Percentiles rank a stretch among this genome's conserved stretches.
Conservation (phyloP, 1,284 basidiomycete species). For the Rhodotorula mucilaginosa region DNA sequence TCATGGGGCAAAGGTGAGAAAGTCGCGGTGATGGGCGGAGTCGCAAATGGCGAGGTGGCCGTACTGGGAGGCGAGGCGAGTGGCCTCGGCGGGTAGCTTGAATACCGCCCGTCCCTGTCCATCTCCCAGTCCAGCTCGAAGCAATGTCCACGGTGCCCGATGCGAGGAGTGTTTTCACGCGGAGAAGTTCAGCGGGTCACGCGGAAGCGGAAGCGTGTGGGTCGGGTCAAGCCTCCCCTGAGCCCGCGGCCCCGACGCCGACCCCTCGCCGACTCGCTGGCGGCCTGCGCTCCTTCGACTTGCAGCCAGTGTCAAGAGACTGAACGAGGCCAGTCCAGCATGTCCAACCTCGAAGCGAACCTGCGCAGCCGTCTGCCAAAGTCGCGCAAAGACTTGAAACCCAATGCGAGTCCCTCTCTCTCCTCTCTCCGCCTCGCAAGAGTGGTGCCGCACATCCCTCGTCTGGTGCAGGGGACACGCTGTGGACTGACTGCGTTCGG, state of each 20-base stretch:
- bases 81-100: not conserved
- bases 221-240: no score
- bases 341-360: conserved; percentile 5
- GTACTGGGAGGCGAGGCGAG: not conserved
- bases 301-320: no score
- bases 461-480: not conserved
- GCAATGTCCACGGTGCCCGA: not conserved
- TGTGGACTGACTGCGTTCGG: no score
- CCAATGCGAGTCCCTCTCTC: not conserved
- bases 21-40: not conserved
- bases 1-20: not conserved
- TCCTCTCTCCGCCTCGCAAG: not conserved
- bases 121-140: not conserved
- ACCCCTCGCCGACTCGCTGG: no score
- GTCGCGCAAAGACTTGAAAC: conserved; percentile 58
- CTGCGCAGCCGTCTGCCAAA: conserved; percentile 11
- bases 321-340: not conserved
- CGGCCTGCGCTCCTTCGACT: not conserved
- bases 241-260: no score
- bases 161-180: no score
- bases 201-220: no score
- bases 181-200: no score
- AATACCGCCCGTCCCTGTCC: not conserved
- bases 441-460: not conserved
- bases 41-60: not conserved